Evolutionary conservation across 2,329 filamentous ascomycete genomes (phyloP).

Genomic region (Exophiala phaeomuriformis): DNA sequence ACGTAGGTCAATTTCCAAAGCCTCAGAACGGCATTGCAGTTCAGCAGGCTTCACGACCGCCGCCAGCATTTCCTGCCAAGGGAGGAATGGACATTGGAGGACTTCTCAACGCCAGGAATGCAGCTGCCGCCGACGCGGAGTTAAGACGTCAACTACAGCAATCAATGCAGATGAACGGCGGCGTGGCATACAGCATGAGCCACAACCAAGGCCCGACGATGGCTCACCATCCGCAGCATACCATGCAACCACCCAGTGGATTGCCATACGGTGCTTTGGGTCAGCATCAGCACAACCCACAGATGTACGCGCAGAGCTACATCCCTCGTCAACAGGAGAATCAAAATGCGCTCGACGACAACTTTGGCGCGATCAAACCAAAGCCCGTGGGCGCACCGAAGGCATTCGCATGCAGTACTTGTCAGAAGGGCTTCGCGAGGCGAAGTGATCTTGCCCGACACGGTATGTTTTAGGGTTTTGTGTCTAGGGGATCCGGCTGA

Average conservation of each 20-base stretch:
- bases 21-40: slow-evolving; percentile 15
- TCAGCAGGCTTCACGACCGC: slow-evolving; percentile 15
- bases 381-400: slow-evolving; percentile 51
- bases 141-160: slow-evolving; percentile 42
- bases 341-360: slow-evolving; percentile 33
- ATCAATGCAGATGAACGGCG: slow-evolving; percentile 34
- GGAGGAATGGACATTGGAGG: slow-evolving; percentile 46
- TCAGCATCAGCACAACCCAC: slow-evolving; percentile 49
- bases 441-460: slow-evolving; percentile 91
- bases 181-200: slow-evolving; percentile 48
- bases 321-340: slow-evolving; percentile 16
- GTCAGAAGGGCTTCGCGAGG: slow-evolving; percentile 83
- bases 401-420: slow-evolving; percentile 82
- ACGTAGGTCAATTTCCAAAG: slow-evolving; percentile 11
- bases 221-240: slow-evolving; percentile 41
- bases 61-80: slow-evolving; percentile 15
- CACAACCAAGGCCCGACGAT: slow-evolving; percentile 43
- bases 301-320: slow-evolving; percentile 42
- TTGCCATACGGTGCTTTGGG: slow-evolving; percentile 46
- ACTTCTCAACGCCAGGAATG: slow-evolving; percentile 46
- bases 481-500: slow-evolving; percentile 4
- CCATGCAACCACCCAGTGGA: slow-evolving; percentile 45
- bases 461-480: slow-evolving; percentile 53
- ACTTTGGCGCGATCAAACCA: slow-evolving; percentile 38
- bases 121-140: slow-evolving; percentile 37